Percentiles rank a stretch among this genome's conserved stretches.
Evolutionary conservation across 177 flowering plant genomes (phyloP).

Genomic region (Vitis hybrid): DNA sequence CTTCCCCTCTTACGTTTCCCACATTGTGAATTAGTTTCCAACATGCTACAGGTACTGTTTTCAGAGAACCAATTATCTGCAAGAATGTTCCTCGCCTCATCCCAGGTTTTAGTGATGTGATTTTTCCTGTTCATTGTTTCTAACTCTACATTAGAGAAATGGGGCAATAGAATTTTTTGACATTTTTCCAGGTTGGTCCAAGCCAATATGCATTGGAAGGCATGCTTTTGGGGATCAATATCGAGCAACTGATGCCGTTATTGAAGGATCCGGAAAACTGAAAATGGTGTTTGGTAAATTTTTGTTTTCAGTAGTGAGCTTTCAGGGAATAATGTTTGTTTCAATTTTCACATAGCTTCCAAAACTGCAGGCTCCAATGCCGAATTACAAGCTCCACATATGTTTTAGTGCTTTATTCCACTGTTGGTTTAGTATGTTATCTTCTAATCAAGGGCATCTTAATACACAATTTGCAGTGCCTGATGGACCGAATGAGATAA

Average conservation of each 20-base stretch:
- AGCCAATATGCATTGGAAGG: conserved; percentile 97
- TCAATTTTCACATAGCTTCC: too few species aligned
- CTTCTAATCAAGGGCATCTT: neutral
- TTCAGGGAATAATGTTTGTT: neutral
- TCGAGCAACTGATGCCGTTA: conserved; percentile 83
- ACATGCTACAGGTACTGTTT: conserved; percentile 71
- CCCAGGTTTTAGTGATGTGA: conserved; percentile 52
- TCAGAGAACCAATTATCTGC: conserved; percentile 96
- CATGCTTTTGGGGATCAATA: conserved; percentile 99
- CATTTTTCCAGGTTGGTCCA: conserved; percentile 72
- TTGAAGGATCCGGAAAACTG: conserved; percentile 79
- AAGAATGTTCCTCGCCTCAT: conserved; percentile 84
- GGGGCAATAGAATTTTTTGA: too few species aligned
- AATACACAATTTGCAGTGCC: conserved; percentile 47
- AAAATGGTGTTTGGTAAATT: neutral
- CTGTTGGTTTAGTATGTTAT: neutral
- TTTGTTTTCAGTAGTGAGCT: neutral
- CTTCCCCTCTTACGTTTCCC: neutral
- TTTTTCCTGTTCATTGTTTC: too few species aligned
- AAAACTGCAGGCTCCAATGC: too few species aligned
- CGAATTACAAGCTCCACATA: too few species aligned
- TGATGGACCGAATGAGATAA: conserved; percentile 53
- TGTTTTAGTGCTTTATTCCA: neutral
- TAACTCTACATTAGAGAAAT: too few species aligned
- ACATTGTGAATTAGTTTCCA: too few species aligned